Conservation (phyloP, 352 stramenopile species). For the Phytopythium montanum region DNA sequence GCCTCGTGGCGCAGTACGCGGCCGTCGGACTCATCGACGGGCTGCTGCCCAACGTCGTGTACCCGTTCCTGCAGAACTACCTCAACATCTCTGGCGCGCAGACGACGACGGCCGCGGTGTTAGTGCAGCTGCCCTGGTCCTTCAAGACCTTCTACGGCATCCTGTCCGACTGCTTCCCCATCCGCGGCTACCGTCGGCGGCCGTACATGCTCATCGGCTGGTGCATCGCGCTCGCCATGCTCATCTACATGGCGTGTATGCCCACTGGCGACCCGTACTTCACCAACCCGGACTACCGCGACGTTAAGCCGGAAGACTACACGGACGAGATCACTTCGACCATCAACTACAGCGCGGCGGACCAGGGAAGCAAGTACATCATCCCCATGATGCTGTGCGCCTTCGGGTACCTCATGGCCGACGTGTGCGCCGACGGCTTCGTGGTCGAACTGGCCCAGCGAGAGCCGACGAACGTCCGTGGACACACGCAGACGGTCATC, state of each 20-base stretch:
- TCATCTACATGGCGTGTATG: slow-evolving; percentile 34
- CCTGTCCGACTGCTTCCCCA: slow-evolving; percentile 56
- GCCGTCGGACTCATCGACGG: slow-evolving; percentile 50
- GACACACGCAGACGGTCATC: slow-evolving; percentile 43
- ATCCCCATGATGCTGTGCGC: slow-evolving; percentile 40
- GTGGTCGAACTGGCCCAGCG: slow-evolving; percentile 46
- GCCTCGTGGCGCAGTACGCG: slow-evolving; percentile 50
- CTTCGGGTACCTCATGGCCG: slow-evolving; percentile 44
- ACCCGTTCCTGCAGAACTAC: slow-evolving; percentile 56
- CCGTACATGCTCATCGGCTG: slow-evolving; percentile 62
- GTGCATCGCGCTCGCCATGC: slow-evolving; percentile 28
- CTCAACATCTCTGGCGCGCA: slow-evolving; percentile 47
- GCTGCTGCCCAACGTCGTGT: slow-evolving; percentile 39
- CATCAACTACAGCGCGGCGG: slow-evolving; percentile 33
- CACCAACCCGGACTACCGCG: slow-evolving; percentile 21
- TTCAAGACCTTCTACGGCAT: slow-evolving; percentile 68
- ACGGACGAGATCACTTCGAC: slow-evolving; percentile 30
- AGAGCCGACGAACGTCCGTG: slow-evolving; percentile 38
- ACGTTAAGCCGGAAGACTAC: slow-evolving; percentile 38
- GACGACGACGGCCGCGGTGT: slow-evolving; percentile 32
- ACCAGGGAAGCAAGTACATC: slow-evolving; percentile 34
- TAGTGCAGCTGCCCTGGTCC: slow-evolving; percentile 51
- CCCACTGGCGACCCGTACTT: slow-evolving; percentile 39
- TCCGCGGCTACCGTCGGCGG: slow-evolving; percentile 42
- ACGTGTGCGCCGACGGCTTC: slow-evolving; percentile 46